Conservation (phyloP, 129 eudicot species). For the sunflower (Helianthus annuus) region HanXRQr2.0-SUNRISE NC_035443.2:34531593-34532092, state of each 20-base stretch:
- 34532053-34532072: slow-evolving; percentile 4
- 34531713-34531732: neutral
- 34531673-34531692: neutral
- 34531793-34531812: neutral
- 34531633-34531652: neutral
- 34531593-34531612: neutral
- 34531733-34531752: slow-evolving; percentile 4
- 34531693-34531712: neutral
- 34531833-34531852: neutral
- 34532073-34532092: slow-evolving; percentile 3
- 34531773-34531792: neutral
- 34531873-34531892: no score
- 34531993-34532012: slow-evolving; percentile 3
- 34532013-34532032: neutral
- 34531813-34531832: neutral
- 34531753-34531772: neutral
- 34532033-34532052: slow-evolving; percentile 6
- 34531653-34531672: neutral
- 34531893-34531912: no score
- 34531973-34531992: slow-evolving; percentile 11
- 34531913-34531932: slow-evolving; percentile 8
- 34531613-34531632: neutral
- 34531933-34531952: slow-evolving; percentile 4
- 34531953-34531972: slow-evolving; percentile 3
- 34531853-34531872: neutral